Conservation (phyloP, 805 yeast species). For the Ogataea paradorogensis region DNA sequence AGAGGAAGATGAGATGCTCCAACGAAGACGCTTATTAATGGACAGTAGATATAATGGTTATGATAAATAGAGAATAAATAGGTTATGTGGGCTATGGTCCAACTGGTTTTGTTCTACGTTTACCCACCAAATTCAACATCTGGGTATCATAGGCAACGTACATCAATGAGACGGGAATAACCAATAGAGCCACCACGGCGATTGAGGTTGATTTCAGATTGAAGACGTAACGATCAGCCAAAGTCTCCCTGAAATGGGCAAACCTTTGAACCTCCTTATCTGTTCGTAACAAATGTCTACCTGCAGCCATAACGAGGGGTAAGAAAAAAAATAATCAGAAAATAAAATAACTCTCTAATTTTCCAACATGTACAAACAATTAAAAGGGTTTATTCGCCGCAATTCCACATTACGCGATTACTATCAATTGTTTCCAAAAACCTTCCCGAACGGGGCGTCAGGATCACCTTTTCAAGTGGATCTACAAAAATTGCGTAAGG, state of each 20-base stretch:
- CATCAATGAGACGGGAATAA: slow-evolving; percentile 32
- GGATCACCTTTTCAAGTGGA: slow-evolving; percentile 57
- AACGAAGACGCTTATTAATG: slow-evolving; percentile 4
- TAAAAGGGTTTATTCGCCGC: neutral
- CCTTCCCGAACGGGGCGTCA: slow-evolving; percentile 65
- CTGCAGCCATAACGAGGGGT: slow-evolving; percentile 30
- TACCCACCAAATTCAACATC: slow-evolving; percentile 24
- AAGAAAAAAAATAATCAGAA: slow-evolving; percentile 1
- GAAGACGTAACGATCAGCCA: slow-evolving; percentile 31
- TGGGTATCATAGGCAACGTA: slow-evolving; percentile 34
- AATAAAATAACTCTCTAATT: too few species aligned
- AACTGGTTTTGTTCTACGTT: slow-evolving; percentile 32
- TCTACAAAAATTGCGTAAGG: slow-evolving; percentile 57
- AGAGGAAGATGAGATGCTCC: neutral
- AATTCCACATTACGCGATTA: slow-evolving; percentile 31
- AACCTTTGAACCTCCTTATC: slow-evolving; percentile 33
- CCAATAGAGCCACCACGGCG: slow-evolving; percentile 31
- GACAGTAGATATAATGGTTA: slow-evolving; percentile 2
- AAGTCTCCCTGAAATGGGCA: slow-evolving; percentile 31
- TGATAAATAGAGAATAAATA: slow-evolving; percentile 3
- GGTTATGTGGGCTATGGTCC: neutral
- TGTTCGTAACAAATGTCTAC: slow-evolving; percentile 33
- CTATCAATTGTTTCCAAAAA: slow-evolving; percentile 70
- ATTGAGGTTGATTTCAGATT: slow-evolving; percentile 29
- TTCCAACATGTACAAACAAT: slow-evolving; percentile 1